phyloP scores from a whole-genome alignment of 768 basidiomycete genomes.

The Podaxis pistillaris region DNA sequence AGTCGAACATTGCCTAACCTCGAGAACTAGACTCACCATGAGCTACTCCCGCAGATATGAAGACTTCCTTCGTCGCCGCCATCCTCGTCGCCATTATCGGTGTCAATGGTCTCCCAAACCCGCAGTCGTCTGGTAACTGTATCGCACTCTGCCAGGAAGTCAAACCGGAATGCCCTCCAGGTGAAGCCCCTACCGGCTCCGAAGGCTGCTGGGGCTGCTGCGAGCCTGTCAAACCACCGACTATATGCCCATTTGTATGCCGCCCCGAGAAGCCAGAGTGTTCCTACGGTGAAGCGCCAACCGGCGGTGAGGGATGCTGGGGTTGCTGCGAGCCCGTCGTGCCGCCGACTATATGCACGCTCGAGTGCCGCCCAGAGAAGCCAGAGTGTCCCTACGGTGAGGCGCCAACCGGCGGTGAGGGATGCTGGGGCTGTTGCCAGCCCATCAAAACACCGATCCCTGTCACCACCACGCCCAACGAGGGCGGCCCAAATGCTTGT shows the following conservation, averaged over 20 bases:
- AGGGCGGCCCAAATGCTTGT: background rate
- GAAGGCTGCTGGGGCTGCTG: slow-evolving; percentile 2
- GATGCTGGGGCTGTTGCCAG: background rate
- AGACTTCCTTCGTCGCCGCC: background rate
- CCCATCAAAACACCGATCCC: background rate
- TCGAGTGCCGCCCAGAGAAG: background rate
- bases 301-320: background rate
- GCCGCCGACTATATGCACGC: background rate
- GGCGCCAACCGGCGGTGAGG: background rate
- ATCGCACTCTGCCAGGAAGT: background rate
- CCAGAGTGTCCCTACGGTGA: background rate
- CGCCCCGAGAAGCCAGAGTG: background rate
- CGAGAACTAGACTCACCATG: background rate
- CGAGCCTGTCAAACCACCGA: background rate
- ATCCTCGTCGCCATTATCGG: background rate
- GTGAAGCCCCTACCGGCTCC: background rate
- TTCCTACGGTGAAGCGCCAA: background rate
- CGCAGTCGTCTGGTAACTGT: background rate
- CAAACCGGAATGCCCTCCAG: background rate
- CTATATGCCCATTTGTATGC: background rate
- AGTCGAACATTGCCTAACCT: no score
- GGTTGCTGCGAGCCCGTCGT: background rate
- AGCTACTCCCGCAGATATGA: background rate
- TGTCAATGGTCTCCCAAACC: background rate
- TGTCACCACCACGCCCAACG: background rate